phyloP scores from a whole-genome alignment of 306 rosid species.

The Trichosanthes truncata region DNA sequence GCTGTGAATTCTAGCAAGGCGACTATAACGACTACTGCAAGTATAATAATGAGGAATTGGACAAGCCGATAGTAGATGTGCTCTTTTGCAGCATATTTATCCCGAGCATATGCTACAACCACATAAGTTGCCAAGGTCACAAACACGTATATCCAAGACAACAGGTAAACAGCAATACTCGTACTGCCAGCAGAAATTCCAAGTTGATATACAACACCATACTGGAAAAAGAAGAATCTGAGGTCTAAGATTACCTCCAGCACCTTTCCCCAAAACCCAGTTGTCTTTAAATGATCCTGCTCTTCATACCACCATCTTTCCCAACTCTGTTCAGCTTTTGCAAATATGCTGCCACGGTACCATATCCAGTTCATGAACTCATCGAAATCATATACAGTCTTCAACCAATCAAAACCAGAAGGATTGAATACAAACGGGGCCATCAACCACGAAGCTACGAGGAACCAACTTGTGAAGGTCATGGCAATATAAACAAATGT shows the following conservation, averaged over 20 bases:
- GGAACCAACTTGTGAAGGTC: slow-evolving; percentile 79
- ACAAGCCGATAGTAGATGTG: slow-evolving; percentile 78
- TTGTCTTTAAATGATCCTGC: slow-evolving; percentile 66
- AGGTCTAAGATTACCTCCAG: slow-evolving; percentile 68
- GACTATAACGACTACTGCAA: slow-evolving; percentile 38
- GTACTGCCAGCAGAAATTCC: slow-evolving; percentile 56
- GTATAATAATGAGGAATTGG: slow-evolving; percentile 44
- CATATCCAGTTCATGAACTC: slow-evolving; percentile 83
- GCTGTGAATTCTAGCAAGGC: slow-evolving; percentile 55
- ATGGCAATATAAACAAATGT: slow-evolving; percentile 65
- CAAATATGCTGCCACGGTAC: slow-evolving; percentile 63
- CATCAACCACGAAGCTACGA: slow-evolving; percentile 70
- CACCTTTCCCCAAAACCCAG: slow-evolving; percentile 72
- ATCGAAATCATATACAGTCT: slow-evolving; percentile 67
- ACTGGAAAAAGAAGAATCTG: slow-evolving; percentile 77
- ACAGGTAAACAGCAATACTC: slow-evolving; percentile 55
- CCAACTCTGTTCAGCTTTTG: slow-evolving; percentile 92
- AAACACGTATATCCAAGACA: slow-evolving; percentile 72
- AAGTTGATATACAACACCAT: slow-evolving; percentile 65
- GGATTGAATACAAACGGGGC: slow-evolving; percentile 84
- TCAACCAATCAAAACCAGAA: slow-evolving; percentile 88
- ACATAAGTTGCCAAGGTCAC: slow-evolving; percentile 42
- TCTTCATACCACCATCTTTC: slow-evolving; percentile 96
- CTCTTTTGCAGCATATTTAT: slow-evolving; percentile 40
- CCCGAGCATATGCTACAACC: slow-evolving; percentile 53